Evolutionary conservation across 1,284 basidiomycete species (phyloP).

Genomic region (Ustilago tritici): DNA sequence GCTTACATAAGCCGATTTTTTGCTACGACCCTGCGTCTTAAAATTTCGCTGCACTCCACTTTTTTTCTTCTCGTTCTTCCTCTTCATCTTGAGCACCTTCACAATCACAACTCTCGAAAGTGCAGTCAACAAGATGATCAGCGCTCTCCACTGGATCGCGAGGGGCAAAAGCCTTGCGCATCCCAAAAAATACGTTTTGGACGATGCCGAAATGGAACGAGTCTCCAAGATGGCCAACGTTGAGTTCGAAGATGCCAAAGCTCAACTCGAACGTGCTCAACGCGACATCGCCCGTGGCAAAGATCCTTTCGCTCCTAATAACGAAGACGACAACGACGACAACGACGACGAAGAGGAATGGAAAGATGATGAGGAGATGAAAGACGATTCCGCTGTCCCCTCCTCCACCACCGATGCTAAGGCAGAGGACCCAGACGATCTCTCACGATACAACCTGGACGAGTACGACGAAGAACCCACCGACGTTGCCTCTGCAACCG

Average conservation of each 20-base stretch:
- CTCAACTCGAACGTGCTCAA: slow-evolving; percentile 77
- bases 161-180: slow-evolving; percentile 82
- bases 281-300: slow-evolving; percentile 52
- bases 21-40: not conserved
- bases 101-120: not conserved
- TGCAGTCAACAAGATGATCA: slow-evolving; percentile 70
- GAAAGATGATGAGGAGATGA: slow-evolving; percentile 70
- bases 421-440: slow-evolving; percentile 76
- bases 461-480: slow-evolving; percentile 85
- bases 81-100: slow-evolving; percentile 5
- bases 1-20: slow-evolving; percentile 35
- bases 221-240: slow-evolving; percentile 89
- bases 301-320: slow-evolving; percentile 49
- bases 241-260: slow-evolving; percentile 86
- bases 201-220: slow-evolving; percentile 89
- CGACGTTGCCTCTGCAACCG: slow-evolving; percentile 70
- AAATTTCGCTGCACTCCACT: slow-evolving; percentile 23
- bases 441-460: slow-evolving; percentile 92
- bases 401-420: slow-evolving; percentile 71
- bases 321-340: slow-evolving; percentile 33
- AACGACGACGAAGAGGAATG: slow-evolving; percentile 48
- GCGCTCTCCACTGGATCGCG: slow-evolving; percentile 79
- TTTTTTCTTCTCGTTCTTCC: slow-evolving; percentile 4
- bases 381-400: slow-evolving; percentile 75
- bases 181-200: slow-evolving; percentile 88